Percentiles rank a stretch among this genome's conserved stretches.
phyloP scores from a whole-genome alignment of 2,329 filamentous ascomycete genomes.

The Davidsoniella virescens region DNA sequence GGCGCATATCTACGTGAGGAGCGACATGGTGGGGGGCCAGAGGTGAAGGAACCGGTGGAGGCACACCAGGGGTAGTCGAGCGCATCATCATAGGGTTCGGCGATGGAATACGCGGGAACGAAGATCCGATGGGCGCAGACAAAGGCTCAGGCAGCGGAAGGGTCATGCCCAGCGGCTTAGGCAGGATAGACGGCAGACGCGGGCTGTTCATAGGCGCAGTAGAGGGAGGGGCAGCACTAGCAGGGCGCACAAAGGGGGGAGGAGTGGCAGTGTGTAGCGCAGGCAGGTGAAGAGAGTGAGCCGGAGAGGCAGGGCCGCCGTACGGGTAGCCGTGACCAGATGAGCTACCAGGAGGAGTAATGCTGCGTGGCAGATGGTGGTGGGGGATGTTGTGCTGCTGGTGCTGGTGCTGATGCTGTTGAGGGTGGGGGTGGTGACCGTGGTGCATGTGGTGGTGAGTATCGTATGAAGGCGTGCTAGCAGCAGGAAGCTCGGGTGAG shows the following conservation, averaged over 20 bases:
- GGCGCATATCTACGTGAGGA: constrained; percentile 41
- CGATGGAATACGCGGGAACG: constrained; percentile 10
- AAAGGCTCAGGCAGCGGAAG: constrained; percentile 27
- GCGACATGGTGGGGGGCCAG: constrained; percentile 21
- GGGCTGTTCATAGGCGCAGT: constrained; percentile 26
- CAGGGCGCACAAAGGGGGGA: constrained; percentile 5
- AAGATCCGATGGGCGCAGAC: constrained; percentile 22
- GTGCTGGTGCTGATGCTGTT: constrained; percentile 21
- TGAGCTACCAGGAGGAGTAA: constrained; percentile 30
- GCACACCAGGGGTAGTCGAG: constrained; percentile 28
- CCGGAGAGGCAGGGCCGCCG: constrained; percentile 15
- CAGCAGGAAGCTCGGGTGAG: constrained; percentile 32
- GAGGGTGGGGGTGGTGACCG: too few species aligned
- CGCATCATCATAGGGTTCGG: constrained; percentile 22
- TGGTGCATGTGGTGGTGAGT: too few species aligned
- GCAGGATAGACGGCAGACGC: constrained; percentile 44
- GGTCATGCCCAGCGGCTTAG: constrained; percentile 43
- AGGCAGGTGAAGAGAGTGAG: constrained; percentile 32
- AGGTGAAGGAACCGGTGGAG: constrained; percentile 23
- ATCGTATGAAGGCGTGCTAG: constrained; percentile 25
- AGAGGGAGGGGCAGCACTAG: background rate
- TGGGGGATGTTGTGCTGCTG: constrained; percentile 20
- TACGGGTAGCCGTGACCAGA: constrained; percentile 30
- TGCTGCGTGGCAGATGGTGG: constrained; percentile 26
- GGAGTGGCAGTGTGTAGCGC: constrained; percentile 26